Evolutionary conservation across 108 stramenopile species (phyloP).

Genomic region (Poteriospumella lacustris): DNA sequence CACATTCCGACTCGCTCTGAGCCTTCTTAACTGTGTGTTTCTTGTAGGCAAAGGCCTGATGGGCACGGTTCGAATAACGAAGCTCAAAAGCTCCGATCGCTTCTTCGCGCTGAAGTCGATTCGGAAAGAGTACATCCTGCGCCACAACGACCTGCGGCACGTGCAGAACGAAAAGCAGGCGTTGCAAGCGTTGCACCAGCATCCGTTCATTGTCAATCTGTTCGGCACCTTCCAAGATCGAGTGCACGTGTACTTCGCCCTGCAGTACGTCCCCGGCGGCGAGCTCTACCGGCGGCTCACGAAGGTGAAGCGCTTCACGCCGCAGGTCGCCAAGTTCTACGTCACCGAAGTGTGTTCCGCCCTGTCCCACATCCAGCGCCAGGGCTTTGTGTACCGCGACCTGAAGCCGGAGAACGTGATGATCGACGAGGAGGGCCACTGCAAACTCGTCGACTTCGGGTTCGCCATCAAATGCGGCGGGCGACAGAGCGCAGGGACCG

Average conservation of each 20-base stretch:
- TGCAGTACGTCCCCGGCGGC: conserved; percentile 12
- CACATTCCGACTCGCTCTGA: too few species aligned
- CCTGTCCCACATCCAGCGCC: conserved; percentile 1
- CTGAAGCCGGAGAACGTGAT: conserved; percentile 43
- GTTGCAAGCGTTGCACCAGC: neutral
- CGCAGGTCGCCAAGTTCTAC: conserved; percentile 14
- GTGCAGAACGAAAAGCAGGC: conserved; percentile 30
- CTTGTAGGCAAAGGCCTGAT: conserved; percentile 36
- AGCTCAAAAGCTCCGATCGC: conserved; percentile 19
- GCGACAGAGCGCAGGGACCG: neutral
- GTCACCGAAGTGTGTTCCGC: neutral
- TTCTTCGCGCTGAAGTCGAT: conserved; percentile 33
- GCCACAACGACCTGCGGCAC: conserved; percentile 39
- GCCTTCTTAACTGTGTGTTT: too few species aligned
- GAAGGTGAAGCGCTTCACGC: conserved; percentile 2
- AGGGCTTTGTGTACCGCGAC: conserved; percentile 31
- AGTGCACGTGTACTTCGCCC: neutral
- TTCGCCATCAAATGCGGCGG: conserved; percentile 12
- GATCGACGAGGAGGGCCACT: conserved; percentile 36
- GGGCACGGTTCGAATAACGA: conserved; percentile 29
- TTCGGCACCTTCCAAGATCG: neutral
- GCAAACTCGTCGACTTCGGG: conserved; percentile 37
- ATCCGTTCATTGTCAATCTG: neutral
- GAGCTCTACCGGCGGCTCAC: conserved; percentile 6
- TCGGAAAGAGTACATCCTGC: conserved; percentile 31